phyloP scores from a whole-genome alignment of 192 early-diverging fungal genomes.

The Coemansia erecta region DNA sequence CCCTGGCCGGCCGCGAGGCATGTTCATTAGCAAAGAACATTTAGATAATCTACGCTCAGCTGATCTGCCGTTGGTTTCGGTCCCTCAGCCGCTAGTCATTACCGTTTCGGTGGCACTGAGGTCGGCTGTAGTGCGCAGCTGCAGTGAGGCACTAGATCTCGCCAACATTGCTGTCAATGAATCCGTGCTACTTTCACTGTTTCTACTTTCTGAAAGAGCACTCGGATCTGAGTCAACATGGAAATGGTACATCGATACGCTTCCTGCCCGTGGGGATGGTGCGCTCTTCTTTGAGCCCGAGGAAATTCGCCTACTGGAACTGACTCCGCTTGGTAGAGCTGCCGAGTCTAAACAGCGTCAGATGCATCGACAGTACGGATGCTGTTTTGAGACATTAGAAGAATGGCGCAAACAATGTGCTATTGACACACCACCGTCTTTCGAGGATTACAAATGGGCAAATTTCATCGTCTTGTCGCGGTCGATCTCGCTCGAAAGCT shows the following conservation, averaged over 20 bases:
- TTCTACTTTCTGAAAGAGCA: slow-evolving; percentile 27
- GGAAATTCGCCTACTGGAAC: slow-evolving; percentile 9
- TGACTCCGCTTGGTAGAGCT: slow-evolving; percentile 24
- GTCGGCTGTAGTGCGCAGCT: slow-evolving; percentile 20
- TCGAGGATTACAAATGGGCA: slow-evolving; percentile 34
- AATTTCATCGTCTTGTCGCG: slow-evolving; percentile 30
- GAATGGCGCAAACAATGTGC: not conserved
- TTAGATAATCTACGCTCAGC: not conserved
- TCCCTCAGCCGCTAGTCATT: slow-evolving; percentile 20
- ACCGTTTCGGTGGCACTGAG: slow-evolving; percentile 13
- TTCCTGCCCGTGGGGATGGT: slow-evolving; percentile 12
- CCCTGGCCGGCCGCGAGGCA: slow-evolving; percentile 9
- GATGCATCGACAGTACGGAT: slow-evolving; percentile 15
- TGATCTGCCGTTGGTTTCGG: slow-evolving; percentile 6
- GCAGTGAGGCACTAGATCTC: slow-evolving; percentile 4
- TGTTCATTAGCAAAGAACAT: slow-evolving; percentile 6
- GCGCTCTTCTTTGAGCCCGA: slow-evolving; percentile 16
- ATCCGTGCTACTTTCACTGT: slow-evolving; percentile 17
- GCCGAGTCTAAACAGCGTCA: slow-evolving; percentile 24
- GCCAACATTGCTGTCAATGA: slow-evolving; percentile 1
- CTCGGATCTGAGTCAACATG: slow-evolving; percentile 15
- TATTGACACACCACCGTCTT: not conserved
- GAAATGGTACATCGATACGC: slow-evolving; percentile 25
- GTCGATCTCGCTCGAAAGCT: slow-evolving; percentile 32
- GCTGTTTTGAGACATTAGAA: slow-evolving; percentile 4